A percentile compares a stretch with the other conserved stretches of the same genome.
Evolutionary conservation across 1,139 yeast genomes (phyloP).

Genomic region (Debaryomyces psychrophilus): DNA sequence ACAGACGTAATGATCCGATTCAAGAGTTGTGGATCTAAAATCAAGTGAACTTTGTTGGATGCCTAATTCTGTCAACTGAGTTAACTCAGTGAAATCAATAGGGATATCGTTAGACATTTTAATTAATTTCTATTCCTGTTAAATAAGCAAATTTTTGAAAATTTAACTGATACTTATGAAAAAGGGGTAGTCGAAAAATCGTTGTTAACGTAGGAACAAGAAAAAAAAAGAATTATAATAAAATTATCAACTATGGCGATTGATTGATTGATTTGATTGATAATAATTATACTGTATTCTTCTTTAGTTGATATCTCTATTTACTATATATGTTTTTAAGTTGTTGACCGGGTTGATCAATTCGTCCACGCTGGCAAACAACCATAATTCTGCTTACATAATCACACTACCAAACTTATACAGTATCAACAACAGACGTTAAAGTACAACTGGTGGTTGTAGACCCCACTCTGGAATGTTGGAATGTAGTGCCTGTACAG

Average conservation of each 20-base stretch:
- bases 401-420: background rate
- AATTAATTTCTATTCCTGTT: constrained; percentile 6
- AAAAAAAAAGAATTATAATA: constrained; percentile 10
- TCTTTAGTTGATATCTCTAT: constrained; percentile 3
- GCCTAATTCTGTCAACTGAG: constrained; percentile 83
- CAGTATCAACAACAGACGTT: background rate
- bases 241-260: constrained; percentile 6
- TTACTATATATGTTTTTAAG: background rate
- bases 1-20: constrained; percentile 88
- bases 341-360: constrained; percentile 11
- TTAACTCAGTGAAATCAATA: constrained; percentile 93
- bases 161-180: background rate
- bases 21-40: constrained; percentile 91
- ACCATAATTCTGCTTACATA: constrained; percentile 5
- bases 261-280: constrained; percentile 13
- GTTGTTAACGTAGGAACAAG: constrained; percentile 5
- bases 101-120: constrained; percentile 67
- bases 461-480: background rate
- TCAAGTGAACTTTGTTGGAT: constrained; percentile 83
- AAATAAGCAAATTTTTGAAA: constrained; percentile 2
- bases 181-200: constrained; percentile 8
- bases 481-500: background rate
- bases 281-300: constrained; percentile 6
- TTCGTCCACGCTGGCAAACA: constrained; percentile 19
- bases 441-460: background rate